A percentile compares a stretch with the other conserved stretches of the same genome.
Evolutionary conservation across 2,329 filamentous ascomycete genomes (phyloP).

Genomic region (Exserohilum rostratum): DNA sequence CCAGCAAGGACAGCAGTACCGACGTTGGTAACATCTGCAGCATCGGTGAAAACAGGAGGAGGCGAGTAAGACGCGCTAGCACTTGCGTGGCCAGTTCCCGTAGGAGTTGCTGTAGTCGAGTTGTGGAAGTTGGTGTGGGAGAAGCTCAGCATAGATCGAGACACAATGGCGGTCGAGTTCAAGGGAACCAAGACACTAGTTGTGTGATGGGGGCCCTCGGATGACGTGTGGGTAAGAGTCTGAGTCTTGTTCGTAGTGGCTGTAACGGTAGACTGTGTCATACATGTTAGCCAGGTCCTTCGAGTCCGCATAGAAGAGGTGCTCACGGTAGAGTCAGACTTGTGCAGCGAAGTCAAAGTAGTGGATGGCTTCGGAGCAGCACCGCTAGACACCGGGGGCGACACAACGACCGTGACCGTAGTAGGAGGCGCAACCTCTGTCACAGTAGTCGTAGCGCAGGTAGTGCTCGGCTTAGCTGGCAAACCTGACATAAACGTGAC

Average conservation of each 20-base stretch:
- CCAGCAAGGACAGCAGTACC: conserved; percentile 4
- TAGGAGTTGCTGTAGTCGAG: not conserved
- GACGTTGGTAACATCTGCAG: conserved; percentile 5
- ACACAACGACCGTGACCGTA: conserved; percentile 2
- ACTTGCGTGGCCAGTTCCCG: conserved; percentile 1
- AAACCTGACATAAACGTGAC: not conserved
- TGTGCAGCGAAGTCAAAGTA: not conserved
- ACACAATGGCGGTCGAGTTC: not conserved
- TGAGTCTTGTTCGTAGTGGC: not conserved
- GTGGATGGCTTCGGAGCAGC: not conserved
- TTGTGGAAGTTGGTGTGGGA: not conserved
- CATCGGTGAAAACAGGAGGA: conserved; percentile 9
- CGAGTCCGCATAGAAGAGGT: not conserved
- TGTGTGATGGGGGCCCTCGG: not conserved
- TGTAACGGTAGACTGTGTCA: not conserved
- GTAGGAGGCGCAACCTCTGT: conserved; percentile 1
- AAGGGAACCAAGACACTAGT: not conserved
- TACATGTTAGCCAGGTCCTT: not conserved
- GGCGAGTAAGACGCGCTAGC: conserved; percentile 3
- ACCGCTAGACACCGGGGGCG: conserved; percentile 1
- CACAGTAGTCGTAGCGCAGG: conserved; percentile 3
- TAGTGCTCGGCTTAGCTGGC: not conserved
- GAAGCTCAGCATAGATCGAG: not conserved
- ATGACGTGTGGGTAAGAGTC: not conserved
- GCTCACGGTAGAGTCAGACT: not conserved